A percentile compares a stretch with the other conserved stretches of the same genome.
phyloP scores from a whole-genome alignment of 1,284 basidiomycete species.

The Tausonia pullulans region DNA sequence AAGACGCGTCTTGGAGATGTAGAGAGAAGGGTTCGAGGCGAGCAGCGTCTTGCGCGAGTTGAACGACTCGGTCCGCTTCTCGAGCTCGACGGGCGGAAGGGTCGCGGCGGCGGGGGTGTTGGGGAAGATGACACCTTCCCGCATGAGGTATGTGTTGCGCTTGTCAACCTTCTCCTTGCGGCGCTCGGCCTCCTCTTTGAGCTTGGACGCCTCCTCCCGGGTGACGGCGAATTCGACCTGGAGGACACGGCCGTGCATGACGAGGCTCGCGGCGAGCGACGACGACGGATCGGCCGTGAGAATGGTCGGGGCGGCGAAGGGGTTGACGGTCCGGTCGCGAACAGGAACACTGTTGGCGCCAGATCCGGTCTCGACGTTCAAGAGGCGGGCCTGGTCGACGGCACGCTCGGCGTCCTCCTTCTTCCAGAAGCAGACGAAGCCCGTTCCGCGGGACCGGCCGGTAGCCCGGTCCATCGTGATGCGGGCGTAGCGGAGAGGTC shows the following conservation, averaged over 20 bases:
- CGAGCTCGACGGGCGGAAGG: slow-evolving; percentile 60
- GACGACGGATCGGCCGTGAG: slow-evolving; percentile 93
- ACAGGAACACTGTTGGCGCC: slow-evolving; percentile 30
- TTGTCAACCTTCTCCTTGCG: slow-evolving; percentile 84
- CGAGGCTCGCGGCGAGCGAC: slow-evolving; percentile 66
- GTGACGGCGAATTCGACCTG: slow-evolving; percentile 86
- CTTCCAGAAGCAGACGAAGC: slow-evolving; percentile 97
- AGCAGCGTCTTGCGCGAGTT: slow-evolving; percentile 67
- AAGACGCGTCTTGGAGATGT: slow-evolving; percentile 85
- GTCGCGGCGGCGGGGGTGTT: slow-evolving; percentile 64
- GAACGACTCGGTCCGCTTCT: slow-evolving; percentile 70
- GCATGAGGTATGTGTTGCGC: slow-evolving; percentile 87
- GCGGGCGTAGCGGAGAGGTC: slow-evolving; percentile 83
- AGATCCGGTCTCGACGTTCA: slow-evolving; percentile 45
- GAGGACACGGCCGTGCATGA: slow-evolving; percentile 84
- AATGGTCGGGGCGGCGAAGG: slow-evolving; percentile 73
- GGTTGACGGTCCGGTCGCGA: slow-evolving; percentile 41
- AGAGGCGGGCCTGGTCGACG: slow-evolving; percentile 65
- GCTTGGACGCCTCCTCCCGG: slow-evolving; percentile 68
- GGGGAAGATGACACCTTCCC: slow-evolving; percentile 88
- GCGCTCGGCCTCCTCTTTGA: slow-evolving; percentile 76
- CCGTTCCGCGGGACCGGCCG: slow-evolving; percentile 82
- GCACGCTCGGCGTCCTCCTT: slow-evolving; percentile 77
- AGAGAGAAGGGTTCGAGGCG: slow-evolving; percentile 82
- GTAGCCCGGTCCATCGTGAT: slow-evolving; percentile 78